Base-by-base conservation (phyloP, 345 rosid genomes). In the Hirschfeldia incana region DNA sequence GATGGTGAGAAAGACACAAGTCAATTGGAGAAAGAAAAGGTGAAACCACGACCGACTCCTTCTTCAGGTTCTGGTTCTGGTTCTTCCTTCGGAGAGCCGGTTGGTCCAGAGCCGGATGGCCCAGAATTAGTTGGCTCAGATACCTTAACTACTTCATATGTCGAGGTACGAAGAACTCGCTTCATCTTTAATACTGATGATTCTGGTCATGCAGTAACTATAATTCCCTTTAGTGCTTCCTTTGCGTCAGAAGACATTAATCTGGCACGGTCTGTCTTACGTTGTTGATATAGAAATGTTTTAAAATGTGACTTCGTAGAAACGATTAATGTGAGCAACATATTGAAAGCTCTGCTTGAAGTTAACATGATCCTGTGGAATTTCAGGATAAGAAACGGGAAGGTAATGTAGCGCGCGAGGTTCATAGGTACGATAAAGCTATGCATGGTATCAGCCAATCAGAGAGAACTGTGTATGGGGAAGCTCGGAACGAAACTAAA, bases 161-260 rank as follows among this genome's bases (percentile, higher is more conserved):
- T 81, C 80, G 82, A 85, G 97, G 98, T 92, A 69, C 76, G 89
- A 80, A 64, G 76, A 83, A 39, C 17, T 73, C 81, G 60, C 57
- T 39, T 76, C 71, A 67, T 27, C 65, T 12, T 67, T 69, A 62
- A 67, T 17, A 62, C 33, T 72, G 21, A 62, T 74, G 30, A 33
- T 59, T 12, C 62, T 39, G 33, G 30, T 51, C 17, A 46, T 67
- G 44, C 26, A 42, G 51, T 61, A 30, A 32, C 30, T 6, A 51
- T 44, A 15, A 34, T 17, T 30, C 36, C 0, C 49, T 57, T 11
- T 33, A 15, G 36, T 27, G 44, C 17, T 58, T 58, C 27, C 8
- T 10, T 73, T 21, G 13, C 13, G 26, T 7, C 37, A 63, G 63
- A 13, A 70, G 3, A 77, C 66, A 9, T 21, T 36, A 70, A 28